Base-by-base conservation (phyloP, 768 basidiomycete genomes). In the Pulveroboletus sp. region DNA sequence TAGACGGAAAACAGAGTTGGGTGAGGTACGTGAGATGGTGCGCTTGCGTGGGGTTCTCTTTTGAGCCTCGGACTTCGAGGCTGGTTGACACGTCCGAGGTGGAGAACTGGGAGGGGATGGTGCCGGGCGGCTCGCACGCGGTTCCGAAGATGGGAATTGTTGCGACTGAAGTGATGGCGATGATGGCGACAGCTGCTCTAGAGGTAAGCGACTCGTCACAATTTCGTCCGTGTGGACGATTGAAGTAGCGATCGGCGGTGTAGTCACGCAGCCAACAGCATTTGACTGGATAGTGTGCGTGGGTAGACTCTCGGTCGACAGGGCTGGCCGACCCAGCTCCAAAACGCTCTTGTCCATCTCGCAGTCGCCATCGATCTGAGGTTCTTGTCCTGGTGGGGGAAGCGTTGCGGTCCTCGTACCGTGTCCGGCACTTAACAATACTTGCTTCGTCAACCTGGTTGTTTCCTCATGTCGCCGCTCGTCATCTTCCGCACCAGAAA, bases 1-100 rank as follows among this genome's bases (percentile, higher is more conserved):
- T 9, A 98, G 76, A 17, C 95, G 83, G 77, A 99, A 98, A 62
- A 99, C 96, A 8, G 92, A 93, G 66, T 98, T 95, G 26, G 66
- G 67, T 3, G 68, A 68, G 4, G 67, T 63, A 24, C 39, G 28
- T 11, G 68, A 69, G 6, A 36, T 35, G 0, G 57, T 18, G 11
- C 66, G 67, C 39, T 57, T 53, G 26, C 65, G 66, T 3, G 49
- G 21, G 6, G 31, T 38, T 18, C 40, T 47, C 47, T 79, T 79
- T 21, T 79, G 81, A 45, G 57, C 73, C 76, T 47, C 54, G 75
- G 76, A 24, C 71, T 70, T 52, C 71, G 71, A 14, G 74, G 72
- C 11, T 8, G 24, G 46, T 28, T 30, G 49, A 10, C 28, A 28
- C 10, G 45, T 27, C 26, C 15, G 40, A 28, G 45, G 39, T 7